Evolutionary conservation across 345 rosid species (phyloP).

Genomic region (Moringa oleifera): DNA sequence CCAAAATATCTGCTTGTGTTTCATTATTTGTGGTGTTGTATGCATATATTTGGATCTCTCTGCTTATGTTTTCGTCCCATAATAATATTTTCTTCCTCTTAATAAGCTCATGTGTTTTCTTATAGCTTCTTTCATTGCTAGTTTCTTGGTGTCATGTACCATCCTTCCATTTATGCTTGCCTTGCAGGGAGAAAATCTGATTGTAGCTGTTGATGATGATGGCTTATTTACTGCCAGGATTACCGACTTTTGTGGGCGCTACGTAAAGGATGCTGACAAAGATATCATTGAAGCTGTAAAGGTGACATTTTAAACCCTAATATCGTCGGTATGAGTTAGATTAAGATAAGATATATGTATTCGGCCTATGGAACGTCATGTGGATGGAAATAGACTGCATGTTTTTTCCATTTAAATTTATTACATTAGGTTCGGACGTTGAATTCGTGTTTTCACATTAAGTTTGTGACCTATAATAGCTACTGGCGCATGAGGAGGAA

Average conservation of each 20-base stretch:
- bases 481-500: too few species aligned
- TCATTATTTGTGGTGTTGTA: too few species aligned
- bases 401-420: too few species aligned
- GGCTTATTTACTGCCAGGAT: constrained; percentile 78
- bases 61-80: too few species aligned
- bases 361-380: neutral
- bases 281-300: constrained; percentile 79
- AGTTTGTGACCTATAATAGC: too few species aligned
- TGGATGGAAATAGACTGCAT: neutral
- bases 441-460: neutral
- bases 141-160: too few species aligned
- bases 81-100: neutral
- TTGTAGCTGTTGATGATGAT: constrained; percentile 95
- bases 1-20: too few species aligned
- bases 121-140: too few species aligned
- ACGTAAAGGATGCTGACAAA: constrained; percentile 94
- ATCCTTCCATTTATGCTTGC: constrained; percentile 1
- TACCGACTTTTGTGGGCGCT: constrained; percentile 61
- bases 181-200: constrained; percentile 65
- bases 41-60: too few species aligned
- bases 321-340: neutral
- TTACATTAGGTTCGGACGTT: neutral
- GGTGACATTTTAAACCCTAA: constrained; percentile 36
- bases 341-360: neutral
- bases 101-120: neutral